Conservation (phyloP, 495 filamentous ascomycete species). For the Trichocladium uniseriatum region DNA sequence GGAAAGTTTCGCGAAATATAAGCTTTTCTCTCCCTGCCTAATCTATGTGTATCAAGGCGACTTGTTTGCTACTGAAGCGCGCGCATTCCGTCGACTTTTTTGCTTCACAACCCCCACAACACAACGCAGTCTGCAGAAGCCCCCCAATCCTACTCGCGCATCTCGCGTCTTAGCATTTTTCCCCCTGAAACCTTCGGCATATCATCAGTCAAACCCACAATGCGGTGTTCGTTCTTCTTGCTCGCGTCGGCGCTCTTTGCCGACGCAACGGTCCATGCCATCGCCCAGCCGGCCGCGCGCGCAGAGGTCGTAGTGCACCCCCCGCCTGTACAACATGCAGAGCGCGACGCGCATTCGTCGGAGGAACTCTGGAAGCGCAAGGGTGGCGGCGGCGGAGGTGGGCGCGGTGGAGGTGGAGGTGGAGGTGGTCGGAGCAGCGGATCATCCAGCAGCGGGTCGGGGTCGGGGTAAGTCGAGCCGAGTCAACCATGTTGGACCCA, state of each 20-base stretch:
- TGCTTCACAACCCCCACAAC: too few relatives aligned
- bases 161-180: neutral
- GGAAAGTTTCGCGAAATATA: too few relatives aligned
- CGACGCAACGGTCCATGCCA: conserved; percentile 10
- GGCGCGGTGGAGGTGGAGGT: conserved; percentile 18
- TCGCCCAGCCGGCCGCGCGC: conserved; percentile 8
- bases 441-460: too few relatives aligned
- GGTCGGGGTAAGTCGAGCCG: too few relatives aligned
- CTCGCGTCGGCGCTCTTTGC: conserved; percentile 4
- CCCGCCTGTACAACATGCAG: conserved; percentile 15
- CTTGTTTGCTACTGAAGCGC: too few relatives aligned
- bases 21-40: too few relatives aligned
- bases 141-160: neutral
- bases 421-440: neutral
- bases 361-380: conserved; percentile 48
- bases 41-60: too few relatives aligned
- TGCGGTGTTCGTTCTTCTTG: neutral
- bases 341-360: conserved; percentile 15
- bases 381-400: conserved; percentile 43
- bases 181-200: neutral
- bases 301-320: conserved; percentile 17
- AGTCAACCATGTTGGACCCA: too few relatives aligned
- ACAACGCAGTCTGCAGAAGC: too few relatives aligned
- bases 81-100: too few relatives aligned
- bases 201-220: neutral